These are phyloP conservation scores for Barnettozyma wickerhamii DNA, from an alignment of 805 yeast species.

Conservation along the genomic window DNA sequence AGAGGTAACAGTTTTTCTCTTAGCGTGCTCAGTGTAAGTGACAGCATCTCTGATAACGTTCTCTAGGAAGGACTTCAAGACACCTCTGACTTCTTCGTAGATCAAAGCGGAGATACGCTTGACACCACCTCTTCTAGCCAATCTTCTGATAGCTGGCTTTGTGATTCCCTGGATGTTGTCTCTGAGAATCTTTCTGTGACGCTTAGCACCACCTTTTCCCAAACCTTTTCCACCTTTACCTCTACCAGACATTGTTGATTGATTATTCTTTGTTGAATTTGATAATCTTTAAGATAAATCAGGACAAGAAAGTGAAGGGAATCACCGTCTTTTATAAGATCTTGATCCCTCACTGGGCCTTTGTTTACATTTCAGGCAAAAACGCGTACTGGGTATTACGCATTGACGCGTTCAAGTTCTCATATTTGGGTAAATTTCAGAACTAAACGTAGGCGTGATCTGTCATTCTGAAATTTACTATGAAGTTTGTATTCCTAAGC, in stretches of 20 bases:
- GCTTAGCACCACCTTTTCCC: conserved; percentile 99
- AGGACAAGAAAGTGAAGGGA: conserved; percentile 1
- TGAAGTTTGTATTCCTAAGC: too few relatives aligned
- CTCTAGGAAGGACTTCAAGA: conserved; percentile 92
- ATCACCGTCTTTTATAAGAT: not conserved
- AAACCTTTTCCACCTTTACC: conserved; percentile 99
- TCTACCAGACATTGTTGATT: conserved; percentile 82
- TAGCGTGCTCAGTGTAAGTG: conserved; percentile 99
- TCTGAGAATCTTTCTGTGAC: conserved; percentile 99
- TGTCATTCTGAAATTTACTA: not conserved
- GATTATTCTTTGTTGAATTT: conserved; percentile 19
- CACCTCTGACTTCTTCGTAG: conserved; percentile 98
- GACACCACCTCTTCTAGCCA: conserved; percentile 99
- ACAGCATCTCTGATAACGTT: conserved; percentile 98
- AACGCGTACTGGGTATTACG: not conserved
- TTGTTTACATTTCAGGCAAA: not conserved
- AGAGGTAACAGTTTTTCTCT: conserved; percentile 99
- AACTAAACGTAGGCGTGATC: not conserved
- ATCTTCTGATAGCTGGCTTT: conserved; percentile 99
- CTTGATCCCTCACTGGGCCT: too few relatives aligned
- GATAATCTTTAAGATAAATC: not conserved
- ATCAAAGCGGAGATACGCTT: conserved; percentile 99
- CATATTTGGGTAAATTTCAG: not conserved
- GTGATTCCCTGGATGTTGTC: conserved; percentile 99
- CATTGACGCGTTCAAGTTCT: not conserved